These are phyloP conservation scores for Podospora anserina DNA, from an alignment of 495 filamentous ascomycete genomes.

Conservation along the genomic window DNA sequence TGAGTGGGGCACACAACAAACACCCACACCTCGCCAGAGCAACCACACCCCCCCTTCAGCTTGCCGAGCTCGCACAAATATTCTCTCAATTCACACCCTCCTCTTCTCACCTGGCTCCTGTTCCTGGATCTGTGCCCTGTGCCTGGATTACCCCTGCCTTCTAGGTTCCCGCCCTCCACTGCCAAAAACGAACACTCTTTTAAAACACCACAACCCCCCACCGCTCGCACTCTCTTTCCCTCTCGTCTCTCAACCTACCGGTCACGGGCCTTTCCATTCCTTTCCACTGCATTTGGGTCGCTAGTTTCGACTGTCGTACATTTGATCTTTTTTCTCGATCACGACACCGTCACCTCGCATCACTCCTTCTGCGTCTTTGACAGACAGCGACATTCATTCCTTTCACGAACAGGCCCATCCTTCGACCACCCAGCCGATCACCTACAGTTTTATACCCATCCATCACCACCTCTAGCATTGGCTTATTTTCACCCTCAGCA, in stretches of 20 bases:
- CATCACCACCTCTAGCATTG: background rate
- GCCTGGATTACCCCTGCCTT: background rate
- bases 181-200: conserved; percentile 6
- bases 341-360: conserved; percentile 28
- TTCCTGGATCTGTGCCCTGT: conserved; percentile 5
- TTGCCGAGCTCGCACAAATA: background rate
- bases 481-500: background rate
- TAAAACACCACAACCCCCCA: conserved; percentile 6
- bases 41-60: background rate
- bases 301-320: conserved; percentile 39
- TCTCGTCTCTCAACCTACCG: conserved; percentile 21
- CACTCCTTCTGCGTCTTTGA: conserved; percentile 42
- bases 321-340: conserved; percentile 24
- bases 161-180: background rate
- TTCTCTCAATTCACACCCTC: background rate
- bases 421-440: conserved; percentile 6
- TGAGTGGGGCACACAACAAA: background rate
- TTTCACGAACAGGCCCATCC: conserved; percentile 23
- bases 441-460: conserved; percentile 6
- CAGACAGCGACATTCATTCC: conserved; percentile 34
- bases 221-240: background rate
- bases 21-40: background rate
- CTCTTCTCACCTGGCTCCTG: background rate
- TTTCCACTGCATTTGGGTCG: conserved; percentile 35
- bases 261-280: conserved; percentile 25